Evolutionary conservation across 2,329 filamentous ascomycete species (phyloP).

Genomic region (Aciculosporium take): DNA sequence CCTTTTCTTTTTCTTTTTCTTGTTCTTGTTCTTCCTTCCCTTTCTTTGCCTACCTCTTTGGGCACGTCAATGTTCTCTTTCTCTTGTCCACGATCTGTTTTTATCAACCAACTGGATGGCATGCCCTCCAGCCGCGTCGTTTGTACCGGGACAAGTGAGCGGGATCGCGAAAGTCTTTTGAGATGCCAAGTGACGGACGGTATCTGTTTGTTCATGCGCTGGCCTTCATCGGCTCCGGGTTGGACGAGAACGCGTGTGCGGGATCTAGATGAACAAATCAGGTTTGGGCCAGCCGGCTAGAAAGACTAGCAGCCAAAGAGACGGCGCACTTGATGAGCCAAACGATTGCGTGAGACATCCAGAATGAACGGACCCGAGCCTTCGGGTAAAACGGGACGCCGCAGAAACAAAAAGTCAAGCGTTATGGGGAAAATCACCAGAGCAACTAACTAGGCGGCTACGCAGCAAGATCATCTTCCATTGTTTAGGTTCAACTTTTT

Average conservation of each 20-base stretch:
- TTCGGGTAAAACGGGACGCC: conserved; percentile 1
- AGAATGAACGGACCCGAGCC: not conserved
- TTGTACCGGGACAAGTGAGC: not conserved
- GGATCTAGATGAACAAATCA: not conserved
- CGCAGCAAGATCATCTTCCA: too few species aligned
- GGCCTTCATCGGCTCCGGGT: not conserved
- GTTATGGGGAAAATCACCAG: not conserved
- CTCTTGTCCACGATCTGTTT: not conserved
- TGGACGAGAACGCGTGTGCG: not conserved
- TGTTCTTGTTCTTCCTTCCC: not conserved
- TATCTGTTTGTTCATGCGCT: not conserved
- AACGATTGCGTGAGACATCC: not conserved
- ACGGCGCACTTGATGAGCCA: not conserved
- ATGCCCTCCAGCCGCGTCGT: not conserved
- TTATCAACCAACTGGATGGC: not conserved
- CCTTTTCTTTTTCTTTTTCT: not conserved
- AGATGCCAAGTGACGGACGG: too few species aligned
- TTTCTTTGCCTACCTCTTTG: not conserved
- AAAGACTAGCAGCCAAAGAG: not conserved
- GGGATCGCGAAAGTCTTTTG: not conserved
- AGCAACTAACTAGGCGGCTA: too few species aligned
- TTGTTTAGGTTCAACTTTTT: too few species aligned
- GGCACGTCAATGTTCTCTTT: conserved; percentile 1
- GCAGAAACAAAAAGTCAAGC: not conserved
- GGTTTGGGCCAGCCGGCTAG: not conserved